Evolutionary conservation across 2,329 filamentous ascomycete species (phyloP), one percentile per base, ranked within the genome.

Genomic region (Fusarium nematophilum): DNA sequence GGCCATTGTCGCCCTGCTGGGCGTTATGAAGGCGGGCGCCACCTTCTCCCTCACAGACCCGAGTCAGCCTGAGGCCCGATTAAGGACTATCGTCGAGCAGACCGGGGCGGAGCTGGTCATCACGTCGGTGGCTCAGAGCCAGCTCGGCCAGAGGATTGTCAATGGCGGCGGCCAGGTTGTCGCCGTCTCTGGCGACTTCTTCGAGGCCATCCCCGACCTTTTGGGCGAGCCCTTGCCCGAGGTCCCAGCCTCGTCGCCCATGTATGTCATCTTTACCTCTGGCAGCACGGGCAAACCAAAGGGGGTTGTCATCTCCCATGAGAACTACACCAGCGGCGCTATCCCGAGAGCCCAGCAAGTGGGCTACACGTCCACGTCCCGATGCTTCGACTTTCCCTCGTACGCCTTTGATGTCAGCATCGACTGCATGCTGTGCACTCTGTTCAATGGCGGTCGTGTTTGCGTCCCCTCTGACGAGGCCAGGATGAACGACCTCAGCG

Each of bases 211-310:
- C 38, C 36, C 53, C 27, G 29, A 57, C 34, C 29, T 56, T 44
- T 31, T 59, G 47, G 10, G 55, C 17, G 53, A 61, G 5, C 29
- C 42, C 9, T 65, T 77, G 4, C 74, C 75, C 1, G 25, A 44
- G 2, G 76, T 81, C 31, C 71, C 86, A 11, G 61, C 77, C 4
- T 69, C 69, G 9, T 70, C 74, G 4, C 75, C 77, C 36, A 76
- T 81, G 55, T 82, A 82, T 55, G 82, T 87, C 64, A 86, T 87
- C 68, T 88, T 87, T 69, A 88, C 86, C 11, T 88, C 85, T 2
- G 86, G 86, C 11, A 87, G 83, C 50, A 88, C 86, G 0, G 86
- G 86, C 5, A 81, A 81, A 57, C 86, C 86, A 8, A 88, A 88
- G 73, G 86, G 86, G 17, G 84, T 87, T 9, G 75, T 86, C 18